These are phyloP conservation scores for Gracilaria vermiculophylla DNA, from an alignment of 23 red algal genomes.

Conservation along the genomic window DNA sequence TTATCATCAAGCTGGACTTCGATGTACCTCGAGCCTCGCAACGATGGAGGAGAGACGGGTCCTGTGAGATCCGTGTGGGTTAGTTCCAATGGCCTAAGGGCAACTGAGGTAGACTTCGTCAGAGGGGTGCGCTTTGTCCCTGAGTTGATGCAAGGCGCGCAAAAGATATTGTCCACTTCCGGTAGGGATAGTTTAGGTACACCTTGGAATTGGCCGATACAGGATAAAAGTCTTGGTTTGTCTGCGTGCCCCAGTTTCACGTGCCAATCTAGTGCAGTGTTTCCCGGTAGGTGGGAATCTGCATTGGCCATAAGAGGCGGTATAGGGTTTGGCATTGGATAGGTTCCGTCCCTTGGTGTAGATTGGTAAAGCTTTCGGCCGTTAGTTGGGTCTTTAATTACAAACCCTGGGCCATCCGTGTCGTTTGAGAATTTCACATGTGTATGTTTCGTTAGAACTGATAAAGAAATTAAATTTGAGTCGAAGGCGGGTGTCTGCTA, in stretches of 20 bases:
- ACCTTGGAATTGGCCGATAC: background rate
- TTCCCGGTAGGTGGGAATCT: too few relatives aligned
- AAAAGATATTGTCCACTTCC: background rate
- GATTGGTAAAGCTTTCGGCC: too few relatives aligned
- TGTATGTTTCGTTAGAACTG: background rate
- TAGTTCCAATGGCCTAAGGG: background rate
- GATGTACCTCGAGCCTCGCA: slow-evolving; percentile 1
- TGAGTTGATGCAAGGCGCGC: background rate
- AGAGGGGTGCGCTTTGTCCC: background rate
- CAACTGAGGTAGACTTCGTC: too few relatives aligned
- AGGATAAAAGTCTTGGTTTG: background rate
- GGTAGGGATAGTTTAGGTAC: background rate
- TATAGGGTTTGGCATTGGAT: too few relatives aligned
- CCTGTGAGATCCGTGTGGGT: background rate
- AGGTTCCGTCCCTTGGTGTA: too few relatives aligned
- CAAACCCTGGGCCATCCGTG: too few relatives aligned
- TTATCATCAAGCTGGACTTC: background rate
- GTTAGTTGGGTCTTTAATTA: too few relatives aligned
- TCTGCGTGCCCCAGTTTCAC: background rate
- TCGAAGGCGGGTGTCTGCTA: slow-evolving; percentile 3
- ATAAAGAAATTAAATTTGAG: too few relatives aligned
- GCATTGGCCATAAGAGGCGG: too few relatives aligned
- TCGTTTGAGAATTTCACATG: too few relatives aligned
- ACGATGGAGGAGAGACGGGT: background rate
- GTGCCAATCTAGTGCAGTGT: background rate